Evolutionary conservation across 2,329 filamentous ascomycete species (phyloP).

Genomic region (Exophiala aquamarina): DNA sequence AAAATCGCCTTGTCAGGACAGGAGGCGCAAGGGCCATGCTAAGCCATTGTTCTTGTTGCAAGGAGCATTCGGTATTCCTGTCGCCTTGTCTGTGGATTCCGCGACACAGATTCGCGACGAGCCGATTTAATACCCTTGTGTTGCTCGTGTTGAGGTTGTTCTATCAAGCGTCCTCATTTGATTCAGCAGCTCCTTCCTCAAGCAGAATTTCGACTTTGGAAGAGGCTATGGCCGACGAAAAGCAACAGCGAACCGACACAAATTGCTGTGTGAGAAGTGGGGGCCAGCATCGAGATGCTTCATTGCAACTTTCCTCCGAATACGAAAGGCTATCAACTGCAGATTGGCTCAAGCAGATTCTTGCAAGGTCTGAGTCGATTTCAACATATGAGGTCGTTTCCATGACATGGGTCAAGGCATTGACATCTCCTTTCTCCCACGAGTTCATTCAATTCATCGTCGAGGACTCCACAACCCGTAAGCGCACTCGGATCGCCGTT

Average conservation of each 20-base stretch:
- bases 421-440: slow-evolving; percentile 26
- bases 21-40: no score
- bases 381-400: slow-evolving; percentile 15
- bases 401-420: slow-evolving; percentile 27
- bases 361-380: slow-evolving; percentile 2
- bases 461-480: slow-evolving; percentile 13
- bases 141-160: slow-evolving; percentile 22
- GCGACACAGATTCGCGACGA: slow-evolving; percentile 19
- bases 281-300: no score
- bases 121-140: slow-evolving; percentile 21
- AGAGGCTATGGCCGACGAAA: no score
- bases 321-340: slow-evolving; percentile 15
- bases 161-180: slow-evolving; percentile 21
- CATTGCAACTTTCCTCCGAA: slow-evolving; percentile 1
- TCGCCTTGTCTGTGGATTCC: slow-evolving; percentile 9
- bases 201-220: no score
- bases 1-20: no score
- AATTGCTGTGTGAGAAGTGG: no score
- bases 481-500: slow-evolving; percentile 17
- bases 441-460: slow-evolving; percentile 26
- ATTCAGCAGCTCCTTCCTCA: no score
- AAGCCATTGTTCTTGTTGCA: no score
- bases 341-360: slow-evolving; percentile 9
- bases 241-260: no score
- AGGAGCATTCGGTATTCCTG: no score